A percentile compares a stretch with the other conserved stretches of the same genome.
Evolutionary conservation across 257 asterid species (phyloP).

Genomic region (Scutellaria barbata): DNA sequence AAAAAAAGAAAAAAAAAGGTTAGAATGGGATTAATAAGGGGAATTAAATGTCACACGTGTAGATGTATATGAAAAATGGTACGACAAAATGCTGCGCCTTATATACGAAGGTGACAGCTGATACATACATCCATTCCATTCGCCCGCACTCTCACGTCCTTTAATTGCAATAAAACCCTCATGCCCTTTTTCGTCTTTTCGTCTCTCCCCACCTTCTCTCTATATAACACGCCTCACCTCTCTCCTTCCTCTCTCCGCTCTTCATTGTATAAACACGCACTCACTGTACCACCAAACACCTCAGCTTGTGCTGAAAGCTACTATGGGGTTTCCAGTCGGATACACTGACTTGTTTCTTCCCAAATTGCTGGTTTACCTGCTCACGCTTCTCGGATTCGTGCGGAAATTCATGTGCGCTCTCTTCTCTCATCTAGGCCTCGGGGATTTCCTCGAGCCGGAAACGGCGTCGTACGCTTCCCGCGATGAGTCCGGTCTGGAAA

Average conservation of each 20-base stretch:
- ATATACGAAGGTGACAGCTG: conserved; percentile 40
- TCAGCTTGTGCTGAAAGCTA: neutral
- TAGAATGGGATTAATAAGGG: neutral
- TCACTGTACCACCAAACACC: neutral
- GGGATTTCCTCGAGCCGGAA: conserved; percentile 66
- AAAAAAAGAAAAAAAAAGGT: neutral
- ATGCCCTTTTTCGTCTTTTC: conserved; percentile 51
- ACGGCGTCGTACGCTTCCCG: conserved; percentile 36
- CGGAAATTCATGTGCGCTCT: conserved; percentile 47
- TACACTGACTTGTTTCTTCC: conserved; percentile 78
- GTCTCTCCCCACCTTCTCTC: neutral
- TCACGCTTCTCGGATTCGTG: conserved; percentile 59
- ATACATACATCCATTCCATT: conserved; percentile 22
- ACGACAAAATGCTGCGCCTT: conserved; percentile 37
- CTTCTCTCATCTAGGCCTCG: conserved; percentile 57
- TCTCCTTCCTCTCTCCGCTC: conserved; percentile 21
- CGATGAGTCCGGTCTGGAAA: conserved; percentile 39
- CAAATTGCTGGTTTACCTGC: conserved; percentile 55
- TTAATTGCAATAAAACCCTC: conserved; percentile 13
- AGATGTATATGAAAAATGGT: conserved; percentile 31
- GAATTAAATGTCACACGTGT: conserved; percentile 37
- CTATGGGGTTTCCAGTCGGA: conserved; percentile 93
- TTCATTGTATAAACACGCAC: conserved; percentile 19
- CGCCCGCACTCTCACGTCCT: conserved; percentile 29
- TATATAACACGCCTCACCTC: conserved; percentile 41